A percentile compares a stretch with the other conserved stretches of the same genome.
Evolutionary conservation across 306 rosid genomes (phyloP).

Genomic region (Corylus heterophylla): DNA sequence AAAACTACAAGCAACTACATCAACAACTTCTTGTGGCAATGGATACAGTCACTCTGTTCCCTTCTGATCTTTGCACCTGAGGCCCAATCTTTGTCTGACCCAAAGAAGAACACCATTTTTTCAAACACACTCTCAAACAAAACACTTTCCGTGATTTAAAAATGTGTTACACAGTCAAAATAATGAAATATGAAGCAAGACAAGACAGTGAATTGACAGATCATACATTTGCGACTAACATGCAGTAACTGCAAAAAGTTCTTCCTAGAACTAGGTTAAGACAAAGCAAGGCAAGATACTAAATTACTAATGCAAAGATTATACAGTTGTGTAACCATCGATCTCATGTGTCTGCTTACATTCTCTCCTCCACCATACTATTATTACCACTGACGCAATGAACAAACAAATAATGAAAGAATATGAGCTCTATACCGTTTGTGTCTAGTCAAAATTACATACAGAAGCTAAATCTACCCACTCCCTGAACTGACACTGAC

Average conservation of each 20-base stretch:
- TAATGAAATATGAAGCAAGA: background rate
- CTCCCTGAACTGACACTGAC: slow-evolving; percentile 30
- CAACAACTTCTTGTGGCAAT: too few species aligned
- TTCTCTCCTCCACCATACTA: slow-evolving; percentile 30
- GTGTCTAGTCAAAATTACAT: slow-evolving; percentile 42
- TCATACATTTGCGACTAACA: background rate
- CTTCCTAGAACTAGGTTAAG: background rate
- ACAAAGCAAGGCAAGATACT: slow-evolving; percentile 7
- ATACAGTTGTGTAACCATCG: slow-evolving; percentile 22
- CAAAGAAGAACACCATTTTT: too few species aligned
- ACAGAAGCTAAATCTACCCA: slow-evolving; percentile 26
- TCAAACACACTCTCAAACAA: too few species aligned
- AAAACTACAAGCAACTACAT: too few species aligned
- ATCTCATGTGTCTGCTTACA: slow-evolving; percentile 30
- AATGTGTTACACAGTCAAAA: background rate
- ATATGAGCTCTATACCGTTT: slow-evolving; percentile 35
- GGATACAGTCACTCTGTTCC: too few species aligned
- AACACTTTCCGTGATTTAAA: too few species aligned
- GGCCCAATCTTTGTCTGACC: too few species aligned
- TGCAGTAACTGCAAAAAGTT: background rate
- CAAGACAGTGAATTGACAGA: background rate
- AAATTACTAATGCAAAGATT: background rate
- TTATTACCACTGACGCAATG: slow-evolving; percentile 37
- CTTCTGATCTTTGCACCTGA: too few species aligned
- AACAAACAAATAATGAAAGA: slow-evolving; percentile 81